Conservation (phyloP, 257 asterid species). For the Solanum virginianum region DNA sequence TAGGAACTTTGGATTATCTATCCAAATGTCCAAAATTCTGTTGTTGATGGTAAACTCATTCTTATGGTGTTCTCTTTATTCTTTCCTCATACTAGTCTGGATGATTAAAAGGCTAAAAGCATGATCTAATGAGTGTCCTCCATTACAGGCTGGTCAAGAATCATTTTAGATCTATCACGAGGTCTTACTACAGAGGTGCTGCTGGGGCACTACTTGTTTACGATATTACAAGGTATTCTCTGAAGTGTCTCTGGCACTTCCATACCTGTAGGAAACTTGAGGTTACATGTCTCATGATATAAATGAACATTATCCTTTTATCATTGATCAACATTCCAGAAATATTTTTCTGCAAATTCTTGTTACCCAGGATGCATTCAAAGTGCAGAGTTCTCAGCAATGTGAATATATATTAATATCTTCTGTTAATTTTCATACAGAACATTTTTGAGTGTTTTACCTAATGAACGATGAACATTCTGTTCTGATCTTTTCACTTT, state of each 20-base stretch:
- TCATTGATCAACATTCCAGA: neutral
- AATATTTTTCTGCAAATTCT: neutral
- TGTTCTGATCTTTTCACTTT: neutral
- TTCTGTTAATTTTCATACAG: neutral
- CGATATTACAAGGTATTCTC: constrained; percentile 61
- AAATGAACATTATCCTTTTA: neutral
- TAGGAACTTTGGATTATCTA: neutral
- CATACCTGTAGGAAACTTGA: neutral
- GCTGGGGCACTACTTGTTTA: constrained; percentile 83
- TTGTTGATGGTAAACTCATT: neutral
- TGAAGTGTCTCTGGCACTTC: neutral
- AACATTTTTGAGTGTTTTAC: neutral
- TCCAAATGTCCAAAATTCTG: neutral
- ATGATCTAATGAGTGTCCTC: neutral
- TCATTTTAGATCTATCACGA: constrained; percentile 68
- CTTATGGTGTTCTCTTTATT: neutral
- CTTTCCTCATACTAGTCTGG: neutral
- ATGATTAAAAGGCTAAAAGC: neutral
- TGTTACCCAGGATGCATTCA: neutral
- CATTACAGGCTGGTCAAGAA: constrained; percentile 73
- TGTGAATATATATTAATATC: neutral
- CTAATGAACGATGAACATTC: neutral
- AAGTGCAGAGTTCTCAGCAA: neutral
- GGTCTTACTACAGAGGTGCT: constrained; percentile 83
- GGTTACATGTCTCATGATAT: neutral